Conservation (phyloP, 495 filamentous ascomycete species). For the Daldinia decipiens region DNA sequence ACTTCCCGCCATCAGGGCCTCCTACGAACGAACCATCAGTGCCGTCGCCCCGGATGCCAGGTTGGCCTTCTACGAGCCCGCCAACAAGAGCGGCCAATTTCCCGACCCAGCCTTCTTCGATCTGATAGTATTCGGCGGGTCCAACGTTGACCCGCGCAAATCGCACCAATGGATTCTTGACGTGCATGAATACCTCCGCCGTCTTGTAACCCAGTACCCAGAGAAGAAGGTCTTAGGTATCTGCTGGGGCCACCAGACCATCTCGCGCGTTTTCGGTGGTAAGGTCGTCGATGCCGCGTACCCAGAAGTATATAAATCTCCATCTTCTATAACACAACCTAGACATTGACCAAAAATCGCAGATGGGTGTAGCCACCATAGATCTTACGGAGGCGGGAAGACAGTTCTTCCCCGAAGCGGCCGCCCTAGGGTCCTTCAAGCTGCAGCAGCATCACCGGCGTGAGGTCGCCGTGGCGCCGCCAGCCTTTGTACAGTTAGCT, state of each 20-base stretch:
- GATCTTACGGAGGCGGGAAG: constrained; percentile 51
- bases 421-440: constrained; percentile 25
- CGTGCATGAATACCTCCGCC: constrained; percentile 55
- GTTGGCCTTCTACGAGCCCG: constrained; percentile 56
- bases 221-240: constrained; percentile 57
- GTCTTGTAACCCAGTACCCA: constrained; percentile 50
- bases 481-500: constrained; percentile 50
- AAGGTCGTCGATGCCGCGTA: constrained; percentile 51
- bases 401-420: constrained; percentile 50
- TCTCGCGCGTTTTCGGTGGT: constrained; percentile 55
- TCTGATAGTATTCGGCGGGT: constrained; percentile 59
- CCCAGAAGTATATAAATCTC: constrained; percentile 49
- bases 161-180: constrained; percentile 57
- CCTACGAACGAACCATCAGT: constrained; percentile 53
- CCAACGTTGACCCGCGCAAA: constrained; percentile 58
- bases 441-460: constrained; percentile 61
- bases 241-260: constrained; percentile 63
- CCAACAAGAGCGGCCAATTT: constrained; percentile 50
- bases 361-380: constrained; percentile 56
- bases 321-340: not conserved
- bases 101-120: constrained; percentile 58
- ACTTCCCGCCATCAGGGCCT: constrained; percentile 51
- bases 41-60: constrained; percentile 44
- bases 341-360: not conserved
- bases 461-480: constrained; percentile 47